Evolutionary conservation across 805 yeast species (phyloP).

Genomic region (Candida berthetii): DNA sequence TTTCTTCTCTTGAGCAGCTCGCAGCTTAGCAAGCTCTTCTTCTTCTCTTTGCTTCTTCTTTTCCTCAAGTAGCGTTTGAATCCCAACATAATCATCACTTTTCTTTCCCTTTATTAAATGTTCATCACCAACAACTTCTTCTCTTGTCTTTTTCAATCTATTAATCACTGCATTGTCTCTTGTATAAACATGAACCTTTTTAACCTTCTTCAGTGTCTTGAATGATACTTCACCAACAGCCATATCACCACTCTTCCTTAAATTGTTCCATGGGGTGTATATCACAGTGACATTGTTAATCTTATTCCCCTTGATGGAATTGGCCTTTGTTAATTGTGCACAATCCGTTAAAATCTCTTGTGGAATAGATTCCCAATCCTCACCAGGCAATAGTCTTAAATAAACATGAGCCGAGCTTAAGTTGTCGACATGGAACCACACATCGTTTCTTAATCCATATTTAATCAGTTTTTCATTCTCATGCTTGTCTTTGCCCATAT

Average conservation of each 20-base stretch:
- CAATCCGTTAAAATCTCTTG: conserved; percentile 43
- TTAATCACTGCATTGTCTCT: conserved; percentile 57
- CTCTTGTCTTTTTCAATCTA: conserved; percentile 56
- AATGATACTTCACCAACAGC: conserved; percentile 76
- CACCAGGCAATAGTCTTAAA: conserved; percentile 44
- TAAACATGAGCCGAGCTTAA: conserved; percentile 76
- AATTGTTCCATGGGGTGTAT: conserved; percentile 69
- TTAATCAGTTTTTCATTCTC: conserved; percentile 62
- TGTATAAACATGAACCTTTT: conserved; percentile 43
- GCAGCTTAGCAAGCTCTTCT: conserved; percentile 28
- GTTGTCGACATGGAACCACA: conserved; percentile 82
- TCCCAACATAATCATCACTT: conserved; percentile 31
- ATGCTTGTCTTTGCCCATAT: conserved; percentile 69
- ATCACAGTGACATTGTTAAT: conserved; percentile 58
- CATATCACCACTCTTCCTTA: conserved; percentile 64
- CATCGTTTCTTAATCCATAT: conserved; percentile 56
- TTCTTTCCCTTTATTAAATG: conserved; percentile 26
- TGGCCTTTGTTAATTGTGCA: conserved; percentile 71
- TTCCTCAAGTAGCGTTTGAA: conserved; percentile 12
- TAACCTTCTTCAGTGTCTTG: conserved; percentile 49
- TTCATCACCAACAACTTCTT: conserved; percentile 35
- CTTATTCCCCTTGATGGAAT: conserved; percentile 73
- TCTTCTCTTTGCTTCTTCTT: conserved; percentile 18
- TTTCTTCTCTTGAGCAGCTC: conserved; percentile 32
- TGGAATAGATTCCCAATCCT: conserved; percentile 43